Evolutionary conservation across 108 stramenopile genomes (phyloP).

Genomic region (Nitzschia sp.): DNA sequence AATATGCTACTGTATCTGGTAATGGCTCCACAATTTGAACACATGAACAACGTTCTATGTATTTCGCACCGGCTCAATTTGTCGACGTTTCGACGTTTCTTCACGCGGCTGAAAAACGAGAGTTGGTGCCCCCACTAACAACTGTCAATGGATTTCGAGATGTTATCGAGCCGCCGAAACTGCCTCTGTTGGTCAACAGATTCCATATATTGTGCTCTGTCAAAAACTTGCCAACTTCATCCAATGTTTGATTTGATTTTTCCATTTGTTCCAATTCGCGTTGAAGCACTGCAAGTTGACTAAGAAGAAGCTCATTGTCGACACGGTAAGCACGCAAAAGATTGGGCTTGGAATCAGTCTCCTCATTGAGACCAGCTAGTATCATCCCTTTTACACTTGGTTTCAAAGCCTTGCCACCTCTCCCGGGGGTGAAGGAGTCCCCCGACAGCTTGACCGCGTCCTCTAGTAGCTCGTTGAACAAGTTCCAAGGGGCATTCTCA

Average conservation of each 20-base stretch:
- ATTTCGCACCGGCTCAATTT: too few relatives aligned
- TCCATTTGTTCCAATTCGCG: constrained; percentile 39
- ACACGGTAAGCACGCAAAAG: constrained; percentile 44
- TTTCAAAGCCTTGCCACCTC: constrained; percentile 11
- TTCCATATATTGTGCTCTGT: constrained; percentile 40
- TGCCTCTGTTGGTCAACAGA: constrained; percentile 7
- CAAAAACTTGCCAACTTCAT: constrained; percentile 30
- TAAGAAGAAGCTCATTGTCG: constrained; percentile 43
- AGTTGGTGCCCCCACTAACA: too few relatives aligned
- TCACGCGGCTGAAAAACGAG: too few relatives aligned
- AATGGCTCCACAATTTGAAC: too few relatives aligned
- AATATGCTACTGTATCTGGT: too few relatives aligned
- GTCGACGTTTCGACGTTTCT: too few relatives aligned
- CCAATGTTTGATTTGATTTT: constrained; percentile 15
- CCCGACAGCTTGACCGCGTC: not conserved
- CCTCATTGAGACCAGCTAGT: constrained; percentile 2
- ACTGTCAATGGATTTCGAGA: too few relatives aligned
- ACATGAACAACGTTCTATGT: too few relatives aligned
- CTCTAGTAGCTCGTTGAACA: constrained; percentile 39
- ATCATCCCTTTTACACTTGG: constrained; percentile 29
- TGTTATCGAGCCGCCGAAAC: not conserved
- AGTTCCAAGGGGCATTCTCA: constrained; percentile 36
- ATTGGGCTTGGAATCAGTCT: constrained; percentile 7
- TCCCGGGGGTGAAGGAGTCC: not conserved
- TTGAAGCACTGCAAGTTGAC: constrained; percentile 33